Evolutionary conservation across 1,284 basidiomycete species (phyloP).

Genomic region (Ustilago curta): DNA sequence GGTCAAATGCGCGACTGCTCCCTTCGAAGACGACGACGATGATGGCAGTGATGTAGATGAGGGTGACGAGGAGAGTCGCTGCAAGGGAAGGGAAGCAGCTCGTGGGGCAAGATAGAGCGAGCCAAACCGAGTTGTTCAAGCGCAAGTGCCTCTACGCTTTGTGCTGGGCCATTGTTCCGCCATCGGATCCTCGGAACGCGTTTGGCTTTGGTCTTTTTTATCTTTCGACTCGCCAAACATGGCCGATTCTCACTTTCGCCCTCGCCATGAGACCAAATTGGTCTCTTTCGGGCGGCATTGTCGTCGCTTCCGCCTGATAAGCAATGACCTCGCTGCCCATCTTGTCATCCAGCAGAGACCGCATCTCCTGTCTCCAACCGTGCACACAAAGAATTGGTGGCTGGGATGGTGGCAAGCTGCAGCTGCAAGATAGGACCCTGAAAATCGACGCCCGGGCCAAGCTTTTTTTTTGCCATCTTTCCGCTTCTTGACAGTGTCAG

Average conservation of each 20-base stretch:
- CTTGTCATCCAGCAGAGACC: neutral
- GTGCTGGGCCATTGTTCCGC: neutral
- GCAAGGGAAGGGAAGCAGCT: neutral
- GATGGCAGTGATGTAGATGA: slow-evolving; percentile 1
- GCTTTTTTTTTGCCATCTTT: neutral
- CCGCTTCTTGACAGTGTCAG: neutral
- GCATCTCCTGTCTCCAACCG: neutral
- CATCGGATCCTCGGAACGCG: slow-evolving; percentile 43
- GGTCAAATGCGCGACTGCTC: neutral
- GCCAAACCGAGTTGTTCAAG: too few species aligned
- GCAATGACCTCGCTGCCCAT: neutral
- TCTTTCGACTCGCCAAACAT: slow-evolving; percentile 18
- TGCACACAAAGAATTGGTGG: too few species aligned
- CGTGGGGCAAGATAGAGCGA: neutral
- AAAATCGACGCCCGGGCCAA: slow-evolving; percentile 12
- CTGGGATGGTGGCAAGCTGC: neutral
- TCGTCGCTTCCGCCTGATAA: neutral
- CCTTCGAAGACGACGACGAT: neutral
- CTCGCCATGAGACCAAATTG: too few species aligned
- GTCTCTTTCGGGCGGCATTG: too few species aligned
- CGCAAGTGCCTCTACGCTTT: too few species aligned
- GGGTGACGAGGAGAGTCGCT: neutral
- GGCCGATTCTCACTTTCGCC: slow-evolving; percentile 5
- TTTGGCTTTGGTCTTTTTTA: neutral
- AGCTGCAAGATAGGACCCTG: slow-evolving; percentile 8